Evolutionary conservation across 2,329 filamentous ascomycete species (phyloP).

Genomic region (Pezizomycotina sp.): DNA sequence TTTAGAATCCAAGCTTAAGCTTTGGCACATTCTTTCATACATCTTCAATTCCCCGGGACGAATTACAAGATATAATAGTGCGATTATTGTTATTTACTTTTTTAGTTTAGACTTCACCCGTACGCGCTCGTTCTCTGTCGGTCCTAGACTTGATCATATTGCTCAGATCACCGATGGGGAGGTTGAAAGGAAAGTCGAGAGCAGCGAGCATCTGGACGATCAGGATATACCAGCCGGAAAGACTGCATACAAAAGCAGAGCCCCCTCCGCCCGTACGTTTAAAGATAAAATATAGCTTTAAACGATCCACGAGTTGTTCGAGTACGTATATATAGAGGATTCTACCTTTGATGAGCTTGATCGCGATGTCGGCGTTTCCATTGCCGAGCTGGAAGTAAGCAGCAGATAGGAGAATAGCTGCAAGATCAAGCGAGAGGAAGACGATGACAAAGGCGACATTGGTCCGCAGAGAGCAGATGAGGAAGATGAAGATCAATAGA

Average conservation of each 20-base stretch:
- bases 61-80: too few species aligned
- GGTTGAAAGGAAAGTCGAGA: conserved; percentile 18
- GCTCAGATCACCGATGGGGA: too few species aligned
- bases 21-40: too few species aligned
- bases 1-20: too few species aligned
- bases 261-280: conserved; percentile 7
- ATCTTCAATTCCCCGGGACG: too few species aligned
- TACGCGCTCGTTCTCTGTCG: too few species aligned
- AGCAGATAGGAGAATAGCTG: conserved; percentile 44
- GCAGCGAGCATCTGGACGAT: conserved; percentile 13
- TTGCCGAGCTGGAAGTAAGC: conserved; percentile 34
- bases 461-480: conserved; percentile 54
- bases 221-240: conserved; percentile 16
- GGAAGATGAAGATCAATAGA: conserved; percentile 48
- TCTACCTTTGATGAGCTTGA: conserved; percentile 8
- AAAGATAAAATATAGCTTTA: not conserved
- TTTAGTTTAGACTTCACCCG: too few species aligned
- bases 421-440: conserved; percentile 45
- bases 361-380: conserved; percentile 4
- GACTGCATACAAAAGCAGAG: conserved; percentile 8
- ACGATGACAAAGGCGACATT: conserved; percentile 56
- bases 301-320: not conserved
- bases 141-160: too few species aligned
- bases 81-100: too few species aligned
- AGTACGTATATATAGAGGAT: not conserved